Conservation (phyloP, 495 filamentous ascomycete genomes). For the Penicillium cosmopolitanum region DNA sequence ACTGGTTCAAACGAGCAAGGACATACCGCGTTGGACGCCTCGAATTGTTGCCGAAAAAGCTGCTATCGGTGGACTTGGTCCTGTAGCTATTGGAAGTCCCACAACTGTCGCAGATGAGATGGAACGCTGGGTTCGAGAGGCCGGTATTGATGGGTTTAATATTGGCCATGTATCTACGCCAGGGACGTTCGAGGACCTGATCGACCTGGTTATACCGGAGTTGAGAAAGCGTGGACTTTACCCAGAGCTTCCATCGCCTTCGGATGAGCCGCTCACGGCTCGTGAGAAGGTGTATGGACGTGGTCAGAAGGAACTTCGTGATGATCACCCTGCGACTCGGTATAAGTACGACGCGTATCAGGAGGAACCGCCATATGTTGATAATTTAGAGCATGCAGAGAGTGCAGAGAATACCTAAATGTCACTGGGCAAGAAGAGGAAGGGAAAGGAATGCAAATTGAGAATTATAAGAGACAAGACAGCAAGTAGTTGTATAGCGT, state of each 20-base stretch:
- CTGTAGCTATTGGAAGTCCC: slow-evolving; percentile 56
- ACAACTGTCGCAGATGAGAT: slow-evolving; percentile 60
- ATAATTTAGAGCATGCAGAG: background rate
- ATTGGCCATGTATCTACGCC: slow-evolving; percentile 58
- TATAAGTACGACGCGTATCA: slow-evolving; percentile 63
- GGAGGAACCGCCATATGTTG: slow-evolving; percentile 45
- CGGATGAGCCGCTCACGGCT: slow-evolving; percentile 53
- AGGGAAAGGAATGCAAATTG: slow-evolving; percentile 1
- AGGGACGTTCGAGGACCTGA: slow-evolving; percentile 64
- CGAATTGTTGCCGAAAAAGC: slow-evolving; percentile 58
- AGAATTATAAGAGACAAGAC: too few relatives aligned
- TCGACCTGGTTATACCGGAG: slow-evolving; percentile 63
- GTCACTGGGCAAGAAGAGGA: background rate
- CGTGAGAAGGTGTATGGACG: slow-evolving; percentile 65
- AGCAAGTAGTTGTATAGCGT: background rate
- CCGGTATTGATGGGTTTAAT: slow-evolving; percentile 67
- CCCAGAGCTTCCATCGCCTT: slow-evolving; percentile 30
- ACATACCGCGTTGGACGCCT: slow-evolving; percentile 56
- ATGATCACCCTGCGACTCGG: slow-evolving; percentile 56
- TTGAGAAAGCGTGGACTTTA: slow-evolving; percentile 56
- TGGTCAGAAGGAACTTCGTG: slow-evolving; percentile 55
- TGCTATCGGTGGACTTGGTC: slow-evolving; percentile 59
- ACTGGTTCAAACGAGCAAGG: slow-evolving; percentile 53
- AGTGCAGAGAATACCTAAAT: background rate
- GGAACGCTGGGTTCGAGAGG: slow-evolving; percentile 60